Percentiles rank a stretch among this genome's conserved stretches.
Conservation (phyloP, 345 rosid species). For the Conringia planisiliqua region DNA sequence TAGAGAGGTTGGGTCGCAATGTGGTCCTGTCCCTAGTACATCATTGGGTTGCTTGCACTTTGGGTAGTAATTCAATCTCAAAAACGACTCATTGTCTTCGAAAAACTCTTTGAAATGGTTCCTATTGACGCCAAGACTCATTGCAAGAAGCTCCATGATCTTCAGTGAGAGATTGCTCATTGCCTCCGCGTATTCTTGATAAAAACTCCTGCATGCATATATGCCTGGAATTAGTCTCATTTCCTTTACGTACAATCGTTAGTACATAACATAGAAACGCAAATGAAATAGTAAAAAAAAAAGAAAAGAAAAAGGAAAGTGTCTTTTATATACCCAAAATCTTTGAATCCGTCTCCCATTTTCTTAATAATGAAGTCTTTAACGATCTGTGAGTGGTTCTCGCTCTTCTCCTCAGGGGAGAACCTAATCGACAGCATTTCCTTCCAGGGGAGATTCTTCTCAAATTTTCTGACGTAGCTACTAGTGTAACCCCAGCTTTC, state of each 20-base stretch:
- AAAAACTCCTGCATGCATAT: not conserved
- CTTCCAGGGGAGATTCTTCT: not conserved
- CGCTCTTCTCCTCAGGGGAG: not conserved
- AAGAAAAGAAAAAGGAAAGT: not conserved
- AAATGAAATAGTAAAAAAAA: not conserved
- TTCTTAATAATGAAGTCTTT: not conserved
- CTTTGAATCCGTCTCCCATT: not conserved
- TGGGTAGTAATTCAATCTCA: conserved; percentile 6
- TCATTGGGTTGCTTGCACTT: not conserved
- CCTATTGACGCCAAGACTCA: not conserved
- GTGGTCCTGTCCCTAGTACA: not conserved
- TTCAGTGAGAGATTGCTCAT: conserved; percentile 4
- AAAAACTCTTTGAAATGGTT: not conserved
- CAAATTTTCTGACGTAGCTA: not conserved
- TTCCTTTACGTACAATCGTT: not conserved
- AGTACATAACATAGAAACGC: not conserved
- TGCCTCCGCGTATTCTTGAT: not conserved
- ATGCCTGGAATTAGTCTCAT: not conserved
- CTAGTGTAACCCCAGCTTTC: conserved; percentile 13
- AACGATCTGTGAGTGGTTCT: not conserved
- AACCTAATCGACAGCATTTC: not conserved
- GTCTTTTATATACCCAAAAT: not conserved
- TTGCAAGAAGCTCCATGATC: conserved; percentile 5
- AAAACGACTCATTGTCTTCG: not conserved
- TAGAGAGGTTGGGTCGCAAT: not conserved